These are phyloP conservation scores for Mallotus repandus DNA, from an alignment of 441 rosid species.

Conservation along the genomic window DNA sequence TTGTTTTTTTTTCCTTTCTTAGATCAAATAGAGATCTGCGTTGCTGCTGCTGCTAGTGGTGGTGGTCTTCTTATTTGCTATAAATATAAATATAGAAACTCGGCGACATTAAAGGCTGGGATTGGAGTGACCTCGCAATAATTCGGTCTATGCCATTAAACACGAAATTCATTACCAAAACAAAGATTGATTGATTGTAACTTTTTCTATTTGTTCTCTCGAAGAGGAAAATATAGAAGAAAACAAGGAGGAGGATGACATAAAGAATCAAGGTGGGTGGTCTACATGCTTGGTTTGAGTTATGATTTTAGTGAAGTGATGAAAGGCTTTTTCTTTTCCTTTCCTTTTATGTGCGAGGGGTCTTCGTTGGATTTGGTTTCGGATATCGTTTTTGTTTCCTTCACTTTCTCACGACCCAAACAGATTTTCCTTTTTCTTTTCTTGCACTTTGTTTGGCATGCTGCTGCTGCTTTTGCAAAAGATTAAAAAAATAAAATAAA, in stretches of 20 bases:
- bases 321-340: no score
- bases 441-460: background rate
- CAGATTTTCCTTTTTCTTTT: background rate
- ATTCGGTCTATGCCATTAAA: slow-evolving; percentile 2
- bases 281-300: no score
- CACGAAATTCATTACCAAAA: slow-evolving; percentile 7
- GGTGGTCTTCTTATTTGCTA: no score
- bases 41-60: no score
- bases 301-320: no score
- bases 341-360: no score
- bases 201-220: no score
- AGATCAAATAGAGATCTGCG: background rate
- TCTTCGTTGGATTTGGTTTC: background rate
- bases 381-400: background rate
- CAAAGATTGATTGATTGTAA: no score
- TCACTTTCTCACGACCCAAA: slow-evolving; percentile 10
- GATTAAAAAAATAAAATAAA: background rate
- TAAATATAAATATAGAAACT: no score
- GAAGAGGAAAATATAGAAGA: background rate
- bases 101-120: background rate
- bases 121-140: background rate
- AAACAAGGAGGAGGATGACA: background rate
- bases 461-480: slow-evolving; percentile 12
- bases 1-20: no score
- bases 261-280: slow-evolving; percentile 6